A percentile compares a stretch with the other conserved stretches of the same genome.
Evolutionary conservation across 352 stramenopile species (phyloP).

Genomic region (Phytophthora idaei): DNA sequence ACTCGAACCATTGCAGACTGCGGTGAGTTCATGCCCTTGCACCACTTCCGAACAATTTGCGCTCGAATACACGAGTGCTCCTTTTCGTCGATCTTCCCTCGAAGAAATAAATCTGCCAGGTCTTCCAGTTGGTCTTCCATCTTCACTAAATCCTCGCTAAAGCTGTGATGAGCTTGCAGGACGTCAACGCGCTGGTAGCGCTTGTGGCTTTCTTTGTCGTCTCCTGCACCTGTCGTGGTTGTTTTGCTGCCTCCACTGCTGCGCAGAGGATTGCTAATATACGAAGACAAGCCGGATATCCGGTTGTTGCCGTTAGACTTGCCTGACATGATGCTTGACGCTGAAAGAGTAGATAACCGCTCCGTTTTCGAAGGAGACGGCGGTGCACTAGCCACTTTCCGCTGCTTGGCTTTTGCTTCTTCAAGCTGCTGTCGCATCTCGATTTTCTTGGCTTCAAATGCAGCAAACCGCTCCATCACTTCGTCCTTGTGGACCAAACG

Average conservation of each 20-base stretch:
- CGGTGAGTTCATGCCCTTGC: conserved; percentile 78
- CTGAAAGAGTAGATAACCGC: conserved; percentile 54
- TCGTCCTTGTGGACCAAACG: conserved; percentile 80
- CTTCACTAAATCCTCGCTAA: conserved; percentile 68
- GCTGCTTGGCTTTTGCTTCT: conserved; percentile 62
- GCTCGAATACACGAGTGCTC: conserved; percentile 84
- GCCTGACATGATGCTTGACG: conserved; percentile 24
- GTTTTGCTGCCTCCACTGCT: conserved; percentile 39
- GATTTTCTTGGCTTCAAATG: conserved; percentile 86
- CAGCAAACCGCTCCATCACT: conserved; percentile 80
- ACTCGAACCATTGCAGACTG: conserved; percentile 81
- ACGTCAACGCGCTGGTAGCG: conserved; percentile 78
- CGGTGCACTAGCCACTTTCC: conserved; percentile 44
- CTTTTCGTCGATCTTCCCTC: conserved; percentile 86
- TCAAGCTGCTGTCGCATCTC: conserved; percentile 86
- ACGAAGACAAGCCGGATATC: conserved; percentile 51
- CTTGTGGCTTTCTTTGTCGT: conserved; percentile 51
- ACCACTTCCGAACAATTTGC: conserved; percentile 85
- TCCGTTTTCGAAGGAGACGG: conserved; percentile 66
- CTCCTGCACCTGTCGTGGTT: conserved; percentile 21
- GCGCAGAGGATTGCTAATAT: conserved; percentile 71
- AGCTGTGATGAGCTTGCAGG: conserved; percentile 67
- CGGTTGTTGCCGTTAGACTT: conserved; percentile 36
- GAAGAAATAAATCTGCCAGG: conserved; percentile 68
- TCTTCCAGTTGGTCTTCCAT: conserved; percentile 86